These are phyloP conservation scores for Pleurotus sapidus DNA, from an alignment of 768 basidiomycete species.

Conservation along the genomic window DNA sequence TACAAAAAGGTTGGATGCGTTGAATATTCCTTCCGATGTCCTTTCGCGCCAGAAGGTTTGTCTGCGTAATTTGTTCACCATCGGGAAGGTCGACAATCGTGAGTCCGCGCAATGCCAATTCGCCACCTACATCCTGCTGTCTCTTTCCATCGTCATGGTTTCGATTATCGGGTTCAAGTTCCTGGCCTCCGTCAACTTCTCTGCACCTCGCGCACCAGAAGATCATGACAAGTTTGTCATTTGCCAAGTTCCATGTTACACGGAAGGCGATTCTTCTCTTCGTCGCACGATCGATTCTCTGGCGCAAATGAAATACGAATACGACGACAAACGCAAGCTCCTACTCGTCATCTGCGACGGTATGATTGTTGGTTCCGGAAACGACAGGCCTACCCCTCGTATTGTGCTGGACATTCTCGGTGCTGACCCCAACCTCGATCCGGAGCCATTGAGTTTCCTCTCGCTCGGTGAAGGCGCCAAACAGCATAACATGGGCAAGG, in stretches of 20 bases:
- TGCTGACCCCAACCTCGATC: no score
- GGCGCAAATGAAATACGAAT: constrained; percentile 94
- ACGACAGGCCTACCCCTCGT: constrained; percentile 93
- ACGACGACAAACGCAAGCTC: constrained; percentile 95
- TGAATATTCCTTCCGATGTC: no score
- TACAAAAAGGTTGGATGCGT: no score
- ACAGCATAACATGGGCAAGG: no score
- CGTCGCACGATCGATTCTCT: constrained; percentile 90
- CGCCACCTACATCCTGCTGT: constrained; percentile 90
- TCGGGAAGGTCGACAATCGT: no score
- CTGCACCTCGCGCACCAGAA: constrained; percentile 77
- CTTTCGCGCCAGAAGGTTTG: no score
- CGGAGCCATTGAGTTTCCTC: no score
- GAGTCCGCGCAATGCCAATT: no score
- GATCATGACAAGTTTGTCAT: constrained; percentile 97
- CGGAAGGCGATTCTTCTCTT: constrained; percentile 88
- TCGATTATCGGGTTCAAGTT: constrained; percentile 96
- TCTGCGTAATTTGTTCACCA: no score
- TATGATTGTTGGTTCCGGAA: constrained; percentile 96
- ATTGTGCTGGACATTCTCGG: constrained; percentile 97
- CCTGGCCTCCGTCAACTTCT: constrained; percentile 85
- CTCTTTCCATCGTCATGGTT: constrained; percentile 89
- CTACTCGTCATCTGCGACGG: constrained; percentile 94
- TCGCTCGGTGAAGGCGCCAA: no score
- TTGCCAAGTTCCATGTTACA: constrained; percentile 98